Evolutionary conservation across 352 stramenopile species (phyloP), one percentile per base, ranked within the genome.

Genomic region (Phytophthora foliorum): DNA sequence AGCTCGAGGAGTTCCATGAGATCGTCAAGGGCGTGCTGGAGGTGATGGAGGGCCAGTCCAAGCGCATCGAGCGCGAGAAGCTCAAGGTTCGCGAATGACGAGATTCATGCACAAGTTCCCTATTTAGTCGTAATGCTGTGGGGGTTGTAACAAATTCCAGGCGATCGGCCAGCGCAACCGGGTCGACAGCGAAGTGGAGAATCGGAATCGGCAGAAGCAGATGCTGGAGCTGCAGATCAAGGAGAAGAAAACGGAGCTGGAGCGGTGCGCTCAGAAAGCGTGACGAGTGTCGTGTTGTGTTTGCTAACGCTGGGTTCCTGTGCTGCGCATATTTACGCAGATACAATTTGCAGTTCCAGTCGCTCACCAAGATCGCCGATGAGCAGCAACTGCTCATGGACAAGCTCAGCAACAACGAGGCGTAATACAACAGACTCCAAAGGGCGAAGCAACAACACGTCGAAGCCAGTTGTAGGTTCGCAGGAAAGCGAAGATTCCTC

Each of bases 391-490:
- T 84, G 25, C 78, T 95, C 8, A 93, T 95, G 57, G 85, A 95
- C 45, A 92, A 92, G 67, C 81, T 95, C n/a, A 93, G 88, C 75
- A 95, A 93, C 77, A 95, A 95, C 66, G 84, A 95, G 71, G 80
- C 82, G 50, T 94, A 84, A 25, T 24, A 32, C 19, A n/a, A n/a
- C n/a, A n/a, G n/a, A n/a, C n/a, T n/a, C n/a, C n/a, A n/a, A n/a
- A n/a, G n/a, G n/a, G n/a, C n/a, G 9, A 17, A 24, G 17, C 25
- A 34, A 42, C 54, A 42, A 62, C n/a, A 38, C 39, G 16, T 42
- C 34, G 24, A 34, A 32, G 32, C 24, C 34, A 59, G 36, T 65
- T 58, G 22, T 31, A 56, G 31, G 13, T 27, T 55, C 16, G 48
- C 27, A 24, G 21, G 25, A 36, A n/a, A n/a, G n/a, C n/a, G n/a